Evolutionary conservation across 306 rosid species (phyloP).

Genomic region (Begonia loranthoides): DNA sequence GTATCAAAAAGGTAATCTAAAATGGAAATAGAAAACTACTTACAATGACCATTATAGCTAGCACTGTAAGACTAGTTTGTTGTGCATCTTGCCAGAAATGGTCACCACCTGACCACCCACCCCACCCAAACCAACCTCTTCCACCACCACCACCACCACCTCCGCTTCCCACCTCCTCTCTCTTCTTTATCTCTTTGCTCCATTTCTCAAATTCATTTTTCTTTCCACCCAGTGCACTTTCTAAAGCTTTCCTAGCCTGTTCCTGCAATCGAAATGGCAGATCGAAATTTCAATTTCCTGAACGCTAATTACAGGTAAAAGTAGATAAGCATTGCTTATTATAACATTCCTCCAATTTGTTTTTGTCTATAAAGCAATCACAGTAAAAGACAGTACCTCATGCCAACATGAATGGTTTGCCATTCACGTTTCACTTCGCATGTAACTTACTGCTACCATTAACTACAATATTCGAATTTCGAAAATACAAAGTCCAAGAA

Average conservation of each 20-base stretch:
- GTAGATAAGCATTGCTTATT: too few relatives aligned
- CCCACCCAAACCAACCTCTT: conserved; percentile 94
- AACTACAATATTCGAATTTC: too few relatives aligned
- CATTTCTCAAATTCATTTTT: conserved; percentile 77
- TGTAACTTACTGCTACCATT: too few relatives aligned
- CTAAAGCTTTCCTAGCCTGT: conserved; percentile 86
- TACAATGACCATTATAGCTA: conserved; percentile 62
- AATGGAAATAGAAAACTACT: conserved; percentile 15
- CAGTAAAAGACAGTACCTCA: too few relatives aligned
- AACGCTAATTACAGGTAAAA: too few relatives aligned
- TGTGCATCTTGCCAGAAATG: conserved; percentile 85
- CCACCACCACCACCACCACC: conserved; percentile 77
- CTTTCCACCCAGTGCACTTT: conserved; percentile 91
- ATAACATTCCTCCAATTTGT: too few relatives aligned
- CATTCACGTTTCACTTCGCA: too few relatives aligned
- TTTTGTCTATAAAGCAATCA: too few relatives aligned
- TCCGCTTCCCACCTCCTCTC: conserved; percentile 82
- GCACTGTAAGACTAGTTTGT: conserved; percentile 54
- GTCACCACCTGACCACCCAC: conserved; percentile 82
- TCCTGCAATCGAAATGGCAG: conserved; percentile 36
- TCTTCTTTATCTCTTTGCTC: conserved; percentile 76
- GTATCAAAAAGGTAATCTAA: not conserved
- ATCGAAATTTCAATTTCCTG: not conserved
- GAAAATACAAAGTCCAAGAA: too few relatives aligned
- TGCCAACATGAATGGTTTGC: too few relatives aligned